Evolutionary conservation across 2,329 filamentous ascomycete species (phyloP).

Genomic region (Talaromyces sp.): DNA sequence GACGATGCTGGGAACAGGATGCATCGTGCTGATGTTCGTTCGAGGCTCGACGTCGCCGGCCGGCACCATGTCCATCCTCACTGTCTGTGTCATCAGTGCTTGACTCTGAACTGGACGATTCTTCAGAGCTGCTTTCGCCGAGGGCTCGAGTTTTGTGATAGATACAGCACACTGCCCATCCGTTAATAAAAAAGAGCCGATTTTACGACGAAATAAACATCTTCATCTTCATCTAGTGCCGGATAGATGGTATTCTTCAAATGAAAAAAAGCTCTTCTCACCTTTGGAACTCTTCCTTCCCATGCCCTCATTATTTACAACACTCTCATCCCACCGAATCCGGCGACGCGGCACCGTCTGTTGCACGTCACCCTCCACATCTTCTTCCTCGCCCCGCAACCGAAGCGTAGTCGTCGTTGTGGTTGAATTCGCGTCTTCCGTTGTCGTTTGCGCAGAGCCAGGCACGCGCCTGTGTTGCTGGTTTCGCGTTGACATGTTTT

Average conservation of each 20-base stretch:
- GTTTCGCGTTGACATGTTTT: slow-evolving; percentile 19
- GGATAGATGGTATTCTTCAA: too few species aligned
- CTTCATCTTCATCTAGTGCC: neutral
- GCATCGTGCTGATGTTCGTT: slow-evolving; percentile 16
- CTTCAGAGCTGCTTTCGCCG: slow-evolving; percentile 68
- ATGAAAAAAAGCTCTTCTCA: slow-evolving; percentile 31
- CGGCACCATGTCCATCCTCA: slow-evolving; percentile 8
- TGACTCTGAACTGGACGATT: slow-evolving; percentile 46
- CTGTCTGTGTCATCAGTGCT: slow-evolving; percentile 25
- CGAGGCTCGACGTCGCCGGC: slow-evolving; percentile 14
- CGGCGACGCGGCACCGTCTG: slow-evolving; percentile 49
- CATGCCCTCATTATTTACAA: slow-evolving; percentile 91
- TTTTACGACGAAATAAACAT: neutral
- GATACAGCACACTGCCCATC: slow-evolving; percentile 82
- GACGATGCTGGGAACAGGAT: slow-evolving; percentile 14
- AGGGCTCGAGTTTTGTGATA: slow-evolving; percentile 81
- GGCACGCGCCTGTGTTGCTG: slow-evolving; percentile 12
- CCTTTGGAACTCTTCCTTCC: slow-evolving; percentile 93
- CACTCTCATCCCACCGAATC: slow-evolving; percentile 88
- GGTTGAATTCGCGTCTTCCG: slow-evolving; percentile 15
- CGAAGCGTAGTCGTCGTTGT: slow-evolving; percentile 13
- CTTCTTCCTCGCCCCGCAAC: slow-evolving; percentile 8
- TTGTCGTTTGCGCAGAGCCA: slow-evolving; percentile 2
- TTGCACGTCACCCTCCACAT: slow-evolving; percentile 17
- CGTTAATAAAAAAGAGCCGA: neutral